A percentile compares a stretch with the other conserved stretches of the same genome.
These are phyloP conservation scores for Phytophthora cactorum DNA, from an alignment of 352 stramenopile genomes.

Conservation along the genomic window DNA sequence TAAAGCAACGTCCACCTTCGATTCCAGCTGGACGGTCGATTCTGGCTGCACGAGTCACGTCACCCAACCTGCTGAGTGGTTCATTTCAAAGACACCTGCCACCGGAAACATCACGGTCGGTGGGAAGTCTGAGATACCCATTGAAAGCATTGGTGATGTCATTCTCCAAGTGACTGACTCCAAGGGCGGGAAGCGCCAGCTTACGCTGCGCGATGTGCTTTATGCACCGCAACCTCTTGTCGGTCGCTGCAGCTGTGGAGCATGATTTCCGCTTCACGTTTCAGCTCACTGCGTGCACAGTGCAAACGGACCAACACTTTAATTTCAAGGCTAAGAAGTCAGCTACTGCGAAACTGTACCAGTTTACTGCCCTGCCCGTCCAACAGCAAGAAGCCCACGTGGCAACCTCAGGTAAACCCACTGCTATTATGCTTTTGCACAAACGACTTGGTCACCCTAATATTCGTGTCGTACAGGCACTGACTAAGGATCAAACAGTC, in stretches of 20 bases:
- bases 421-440: slow-evolving; percentile 2
- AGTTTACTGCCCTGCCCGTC: not conserved
- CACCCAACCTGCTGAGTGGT: not conserved
- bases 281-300: not conserved
- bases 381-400: not conserved
- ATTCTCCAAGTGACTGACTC: not conserved
- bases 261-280: not conserved
- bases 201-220: not conserved
- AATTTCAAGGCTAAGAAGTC: not conserved
- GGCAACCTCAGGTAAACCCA: not conserved
- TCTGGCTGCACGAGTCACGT: not conserved
- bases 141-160: not conserved
- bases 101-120: not conserved
- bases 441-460: slow-evolving; percentile 18
- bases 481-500: not conserved
- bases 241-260: not conserved
- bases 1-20: not conserved
- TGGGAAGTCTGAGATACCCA: not conserved
- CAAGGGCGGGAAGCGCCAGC: not conserved
- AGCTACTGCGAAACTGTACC: not conserved
- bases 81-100: not conserved
- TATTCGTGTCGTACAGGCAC: slow-evolving; percentile 1
- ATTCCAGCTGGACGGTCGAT: not conserved
- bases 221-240: not conserved
- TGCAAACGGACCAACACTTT: not conserved